A percentile compares a stretch with the other conserved stretches of the same genome.
Conservation (phyloP, 1,284 basidiomycete genomes). For the Boletellus sp. region DNA sequence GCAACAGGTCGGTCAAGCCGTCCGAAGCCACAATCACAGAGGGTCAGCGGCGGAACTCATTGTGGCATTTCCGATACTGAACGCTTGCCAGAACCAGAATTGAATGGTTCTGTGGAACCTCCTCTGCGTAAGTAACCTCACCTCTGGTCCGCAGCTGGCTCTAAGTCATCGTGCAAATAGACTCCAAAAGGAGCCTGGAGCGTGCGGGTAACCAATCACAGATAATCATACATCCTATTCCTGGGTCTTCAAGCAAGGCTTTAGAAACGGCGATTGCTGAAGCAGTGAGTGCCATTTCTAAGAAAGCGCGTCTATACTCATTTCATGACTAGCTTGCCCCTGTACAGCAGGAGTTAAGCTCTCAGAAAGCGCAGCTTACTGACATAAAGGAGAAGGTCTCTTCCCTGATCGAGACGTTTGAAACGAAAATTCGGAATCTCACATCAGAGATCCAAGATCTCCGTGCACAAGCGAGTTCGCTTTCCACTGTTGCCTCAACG, state of each 20-base stretch:
- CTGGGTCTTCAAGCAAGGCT: constrained; percentile 16
- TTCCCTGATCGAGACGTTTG: constrained; percentile 30
- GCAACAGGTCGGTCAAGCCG: constrained; percentile 47
- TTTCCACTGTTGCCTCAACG: constrained; percentile 13
- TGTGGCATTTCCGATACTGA: constrained; percentile 11
- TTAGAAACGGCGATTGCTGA: constrained; percentile 35
- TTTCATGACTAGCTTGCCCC: constrained; percentile 45
- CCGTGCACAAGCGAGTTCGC: constrained; percentile 15
- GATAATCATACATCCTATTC: constrained; percentile 6
- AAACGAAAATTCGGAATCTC: constrained; percentile 36
- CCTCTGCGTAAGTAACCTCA: constrained; percentile 15
- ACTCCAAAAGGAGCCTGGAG: constrained; percentile 4
- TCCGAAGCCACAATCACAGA: constrained; percentile 57
- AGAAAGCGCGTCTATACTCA: constrained; percentile 7
- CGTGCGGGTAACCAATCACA: constrained; percentile 9
- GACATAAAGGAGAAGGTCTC: constrained; percentile 39
- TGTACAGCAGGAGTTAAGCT: constrained; percentile 41
- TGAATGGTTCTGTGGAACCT: constrained; percentile 18
- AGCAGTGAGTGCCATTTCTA: constrained; percentile 36
- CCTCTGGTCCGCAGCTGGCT: background rate
- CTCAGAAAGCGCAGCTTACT: constrained; percentile 40
- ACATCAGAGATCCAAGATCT: constrained; percentile 30
- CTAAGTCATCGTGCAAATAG: constrained; percentile 4
- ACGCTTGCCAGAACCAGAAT: constrained; percentile 32
- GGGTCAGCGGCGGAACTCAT: constrained; percentile 36